Percentiles rank a stretch among this genome's conserved stretches.
Conservation (phyloP, 1,284 basidiomycete genomes). For the Malassezia obtusa region DNA sequence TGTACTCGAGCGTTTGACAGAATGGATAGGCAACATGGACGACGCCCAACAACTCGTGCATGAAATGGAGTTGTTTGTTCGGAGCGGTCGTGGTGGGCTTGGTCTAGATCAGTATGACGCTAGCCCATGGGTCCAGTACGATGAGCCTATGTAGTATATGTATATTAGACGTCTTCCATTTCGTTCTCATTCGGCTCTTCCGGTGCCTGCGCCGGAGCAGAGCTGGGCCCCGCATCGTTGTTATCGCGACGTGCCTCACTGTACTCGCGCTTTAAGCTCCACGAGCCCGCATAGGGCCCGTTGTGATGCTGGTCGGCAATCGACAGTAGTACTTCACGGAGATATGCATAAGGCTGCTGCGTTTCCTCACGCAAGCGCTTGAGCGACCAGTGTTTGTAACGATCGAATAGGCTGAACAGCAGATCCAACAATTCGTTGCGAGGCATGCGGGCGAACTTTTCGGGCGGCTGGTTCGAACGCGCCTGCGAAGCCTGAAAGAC, state of each 20-base stretch:
- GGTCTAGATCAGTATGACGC: constrained; percentile 16
- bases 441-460: constrained; percentile 80
- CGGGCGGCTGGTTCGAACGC: constrained; percentile 11
- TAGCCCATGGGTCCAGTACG: constrained; percentile 18
- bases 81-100: constrained; percentile 12
- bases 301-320: constrained; percentile 71
- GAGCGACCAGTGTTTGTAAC: constrained; percentile 72
- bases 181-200: background rate
- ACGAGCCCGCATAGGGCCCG: constrained; percentile 56
- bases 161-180: constrained; percentile 11
- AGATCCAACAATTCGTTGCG: constrained; percentile 77
- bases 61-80: constrained; percentile 17
- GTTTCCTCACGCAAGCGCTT: constrained; percentile 67
- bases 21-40: constrained; percentile 11
- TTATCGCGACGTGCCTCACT: constrained; percentile 1
- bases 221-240: background rate
- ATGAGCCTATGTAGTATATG: background rate
- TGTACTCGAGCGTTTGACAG: constrained; percentile 7
- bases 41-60: constrained; percentile 11
- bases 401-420: constrained; percentile 69
- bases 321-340: constrained; percentile 73
- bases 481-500: constrained; percentile 5
- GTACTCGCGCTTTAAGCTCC: constrained; percentile 44
- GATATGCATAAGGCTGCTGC: constrained; percentile 80
- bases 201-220: background rate